These are phyloP conservation scores for fission yeast (Schizosaccharomyces pombe) DNA, from an alignment of 805 yeast species.

Conservation along the genomic window DNA sequence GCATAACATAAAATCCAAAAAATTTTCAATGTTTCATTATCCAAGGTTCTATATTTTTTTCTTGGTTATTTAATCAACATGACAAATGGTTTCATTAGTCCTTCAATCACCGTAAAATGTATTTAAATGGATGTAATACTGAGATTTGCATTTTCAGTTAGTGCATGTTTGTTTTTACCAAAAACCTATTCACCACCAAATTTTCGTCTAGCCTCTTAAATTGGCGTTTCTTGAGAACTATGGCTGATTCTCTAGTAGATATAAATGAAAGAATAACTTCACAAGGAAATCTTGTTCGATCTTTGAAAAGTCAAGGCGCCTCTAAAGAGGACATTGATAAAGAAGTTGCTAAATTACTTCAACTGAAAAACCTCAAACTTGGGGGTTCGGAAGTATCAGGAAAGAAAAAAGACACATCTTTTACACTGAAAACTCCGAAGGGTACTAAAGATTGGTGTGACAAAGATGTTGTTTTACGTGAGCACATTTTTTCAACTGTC, in stretches of 20 bases:
- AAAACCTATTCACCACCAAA: neutral
- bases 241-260: neutral
- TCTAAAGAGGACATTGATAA: neutral
- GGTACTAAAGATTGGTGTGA: slow-evolving; percentile 89
- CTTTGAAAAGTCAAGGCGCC: neutral
- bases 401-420: slow-evolving; percentile 15
- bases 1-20: too few species aligned
- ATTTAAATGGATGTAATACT: neutral
- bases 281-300: neutral
- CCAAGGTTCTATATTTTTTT: too few species aligned
- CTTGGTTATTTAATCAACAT: too few species aligned
- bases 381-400: neutral
- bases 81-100: too few species aligned
- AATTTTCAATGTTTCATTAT: too few species aligned
- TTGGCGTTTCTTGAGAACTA: too few species aligned
- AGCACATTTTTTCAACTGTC: slow-evolving; percentile 55
- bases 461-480: slow-evolving; percentile 86
- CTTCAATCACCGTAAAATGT: too few species aligned
- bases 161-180: neutral
- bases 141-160: neutral
- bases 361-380: neutral
- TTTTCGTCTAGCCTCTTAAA: too few species aligned
- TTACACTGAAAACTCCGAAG: slow-evolving; percentile 77
- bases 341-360: neutral
- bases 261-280: neutral